Base-by-base conservation (phyloP, 1,284 basidiomycete species). In the Megacollybia platyphylla region DNA sequence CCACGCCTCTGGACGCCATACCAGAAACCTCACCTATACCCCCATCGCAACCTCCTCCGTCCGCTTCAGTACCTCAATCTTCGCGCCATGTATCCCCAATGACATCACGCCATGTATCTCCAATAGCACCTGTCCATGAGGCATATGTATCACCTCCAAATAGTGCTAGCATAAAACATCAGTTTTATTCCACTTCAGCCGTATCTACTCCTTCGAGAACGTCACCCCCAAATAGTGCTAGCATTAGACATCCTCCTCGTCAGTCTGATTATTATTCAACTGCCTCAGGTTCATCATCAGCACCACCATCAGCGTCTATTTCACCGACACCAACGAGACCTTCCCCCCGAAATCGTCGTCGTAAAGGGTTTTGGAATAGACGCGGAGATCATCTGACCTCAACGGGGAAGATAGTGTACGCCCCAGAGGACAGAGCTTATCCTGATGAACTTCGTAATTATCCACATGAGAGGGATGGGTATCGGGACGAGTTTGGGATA, bases 311-410 rank as follows among this genome's bases (percentile, higher is more conserved):
- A 5, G 11, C 36, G 10, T 11, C 36, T 26, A 5, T 18, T 15
- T 38, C 36, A 3, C 5, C n/a, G 11, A 11, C n/a, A 24, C 13
- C 11, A 11, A 10, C 36, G 5, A 38, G 36, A 15, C 11, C 10
- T 38, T 26, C 36, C 18, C 36, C 36, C 5, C 10, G 48, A 13
- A 30, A 26, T 17, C 57, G 55, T 24, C 48, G 68, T 10, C 73
- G 81, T 7, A 55, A 56, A 18, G 80, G 81, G 1, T 73, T 63
- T 49, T 84, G 81, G 81, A 84, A 84, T 49, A 55, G 67, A 18
- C 73, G 80, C 2, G 80, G 80, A 0, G 80, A 84, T 55, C 72
- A 82, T 49, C 64, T 81, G 42, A 73, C 76, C 15, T 46, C 58
- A 17, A 61, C 64, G 18, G 62, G 64, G 39, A 74, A 61, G 48